Base-by-base conservation (phyloP, 2,329 filamentous ascomycete species). In the Teratosphaeria gauchensis region DNA sequence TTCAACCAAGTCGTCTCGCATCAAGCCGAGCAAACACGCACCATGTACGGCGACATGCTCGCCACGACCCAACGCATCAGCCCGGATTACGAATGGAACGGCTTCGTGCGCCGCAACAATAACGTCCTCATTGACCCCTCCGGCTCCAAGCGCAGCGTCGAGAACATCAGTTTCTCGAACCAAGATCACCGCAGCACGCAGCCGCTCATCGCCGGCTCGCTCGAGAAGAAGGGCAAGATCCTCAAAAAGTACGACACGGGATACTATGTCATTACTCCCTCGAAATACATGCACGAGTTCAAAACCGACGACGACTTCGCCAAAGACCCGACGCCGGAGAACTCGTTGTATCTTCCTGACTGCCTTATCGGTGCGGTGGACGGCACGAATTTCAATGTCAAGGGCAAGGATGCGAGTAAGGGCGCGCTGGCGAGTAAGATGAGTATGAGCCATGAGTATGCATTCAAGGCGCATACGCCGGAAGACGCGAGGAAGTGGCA, bases 201-300 rank as follows among this genome's bases (percentile, higher is more conserved):
- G 74, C 81, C 94, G 0, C 76, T 96, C 55, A 89, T 97, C 64
- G 90, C 95, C 68, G 94, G 94, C 46, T 87, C 84, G 0, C 82
- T 99, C 54, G 90, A 96, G 78, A 87, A 90, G 70, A 97, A 96
- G 77, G 90, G 88, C 62, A 88, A 91, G 66, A 88, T 95, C 73
- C 86, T 95, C 75, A 83, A 90, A 68, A 81, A 87, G 75, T 94
- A 89, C 74, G 86, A 84, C 63, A 84, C 88, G 0, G 84, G 83
- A 58, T 96, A 95, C 80, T 99, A 96, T 71, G 92, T 94, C 58
- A 84, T 97, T 54, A 95, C 91, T 0, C 88, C 90, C 0, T 83
- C 89, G 59, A 90, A 89, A 69, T 99, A 87, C 76, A 77, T 99
- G 59, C 94, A 99, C 77, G 92, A 96, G 74, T 99, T 95, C 81